Evolutionary conservation across 257 asterid genomes (phyloP).

Genomic region (Plantago elongata): DNA sequence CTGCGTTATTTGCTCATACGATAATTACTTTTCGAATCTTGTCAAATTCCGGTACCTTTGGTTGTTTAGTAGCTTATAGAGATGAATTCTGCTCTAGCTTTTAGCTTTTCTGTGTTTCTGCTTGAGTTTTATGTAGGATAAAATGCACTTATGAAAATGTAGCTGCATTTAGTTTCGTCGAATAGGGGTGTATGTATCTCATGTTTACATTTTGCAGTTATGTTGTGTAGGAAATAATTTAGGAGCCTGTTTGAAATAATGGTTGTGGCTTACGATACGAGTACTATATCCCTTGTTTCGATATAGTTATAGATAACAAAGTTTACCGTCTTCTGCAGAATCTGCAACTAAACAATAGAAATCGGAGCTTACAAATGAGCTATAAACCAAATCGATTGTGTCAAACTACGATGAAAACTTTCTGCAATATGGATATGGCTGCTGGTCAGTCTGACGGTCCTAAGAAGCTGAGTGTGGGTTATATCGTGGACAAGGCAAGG

Average conservation of each 20-base stretch:
- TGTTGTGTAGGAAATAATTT: neutral
- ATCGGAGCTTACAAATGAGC: slow-evolving; percentile 28
- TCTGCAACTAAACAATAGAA: slow-evolving; percentile 25
- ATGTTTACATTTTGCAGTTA: neutral
- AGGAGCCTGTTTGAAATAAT: neutral
- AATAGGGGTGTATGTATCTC: neutral
- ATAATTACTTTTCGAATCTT: neutral
- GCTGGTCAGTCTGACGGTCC: slow-evolving; percentile 57
- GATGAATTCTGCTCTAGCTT: no score
- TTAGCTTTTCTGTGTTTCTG: neutral
- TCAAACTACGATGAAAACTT: slow-evolving; percentile 25
- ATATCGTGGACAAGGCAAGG: slow-evolving; percentile 43
- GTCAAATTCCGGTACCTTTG: neutral
- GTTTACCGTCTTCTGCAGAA: slow-evolving; percentile 32
- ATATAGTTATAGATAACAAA: neutral
- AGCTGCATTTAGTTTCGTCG: neutral
- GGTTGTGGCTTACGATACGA: neutral
- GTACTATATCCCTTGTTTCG: neutral
- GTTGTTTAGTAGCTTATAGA: neutral
- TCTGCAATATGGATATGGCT: slow-evolving; percentile 57
- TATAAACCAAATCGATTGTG: slow-evolving; percentile 29
- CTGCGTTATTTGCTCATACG: neutral
- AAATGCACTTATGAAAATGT: neutral
- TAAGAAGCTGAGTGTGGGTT: slow-evolving; percentile 31
- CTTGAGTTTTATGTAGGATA: neutral